Evolutionary conservation across 768 basidiomycete genomes (phyloP), one percentile per base, ranked within the genome.

Genomic region (Pulveroboletus ravenelii): DNA sequence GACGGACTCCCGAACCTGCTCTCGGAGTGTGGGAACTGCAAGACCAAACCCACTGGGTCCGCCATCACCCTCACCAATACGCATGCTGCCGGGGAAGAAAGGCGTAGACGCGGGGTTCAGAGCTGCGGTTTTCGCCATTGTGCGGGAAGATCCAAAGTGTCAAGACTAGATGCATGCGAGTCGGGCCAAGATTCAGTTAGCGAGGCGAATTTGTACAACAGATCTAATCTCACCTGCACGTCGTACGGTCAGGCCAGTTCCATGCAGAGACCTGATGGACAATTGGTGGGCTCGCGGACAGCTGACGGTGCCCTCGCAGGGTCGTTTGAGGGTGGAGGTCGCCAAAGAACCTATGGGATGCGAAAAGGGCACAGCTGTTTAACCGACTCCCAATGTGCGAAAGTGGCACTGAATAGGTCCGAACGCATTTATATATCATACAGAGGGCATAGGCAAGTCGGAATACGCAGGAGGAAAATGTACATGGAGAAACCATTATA

Each of bases 51-150:
- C 71, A 60, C 64, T 68, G 43, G 67, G 63, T 42, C 48, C 38
- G 10, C 70, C 72, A 47, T 84, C 82, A 51, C 84, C 81, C 50
- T 82, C 83, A 60, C 63, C 72, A 57, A 74, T 62, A 56, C 82
- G 81, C 58, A 80, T 64, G 48, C 50, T 61, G 48, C 85, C 85
- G 54, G 89, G 89, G 67, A 89, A 89, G 78, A 91, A 91, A 45
- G 89, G 89, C 66, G 82, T 82, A 51, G 88, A 91, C 54, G 87
- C 77, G 56, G 89, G 87, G 69, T 90, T 89, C 60, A 90, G 73
- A 52, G 85, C 77, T 62, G 80, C 84, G 61, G 82, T 87, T 77
- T 81, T 82, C 55, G 85, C 82, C 84, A 89, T 87, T 64, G 70
- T 72, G 57, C 52, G 58, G 56, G 56, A 45, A 44, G 52, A 51